phyloP scores from a whole-genome alignment of 2,329 filamentous ascomycete genomes.

The Ilyonectria destructans region DNA sequence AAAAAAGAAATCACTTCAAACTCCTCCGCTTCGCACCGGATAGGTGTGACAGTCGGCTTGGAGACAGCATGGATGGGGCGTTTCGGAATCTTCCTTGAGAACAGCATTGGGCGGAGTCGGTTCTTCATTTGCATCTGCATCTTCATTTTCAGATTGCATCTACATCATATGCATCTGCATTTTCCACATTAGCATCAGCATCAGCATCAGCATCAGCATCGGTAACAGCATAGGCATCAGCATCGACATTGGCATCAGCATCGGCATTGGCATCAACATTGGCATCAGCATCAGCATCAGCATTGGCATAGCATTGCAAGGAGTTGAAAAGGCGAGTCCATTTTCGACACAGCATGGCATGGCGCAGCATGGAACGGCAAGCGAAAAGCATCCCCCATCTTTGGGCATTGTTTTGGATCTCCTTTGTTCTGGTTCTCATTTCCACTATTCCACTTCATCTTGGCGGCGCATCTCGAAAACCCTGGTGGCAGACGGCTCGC shows the following conservation, averaged over 20 bases:
- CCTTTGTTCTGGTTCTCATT: slow-evolving; percentile 16
- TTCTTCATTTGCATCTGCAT: slow-evolving; percentile 23
- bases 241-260: slow-evolving; percentile 28
- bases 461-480: slow-evolving; percentile 31
- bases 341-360: slow-evolving; percentile 9
- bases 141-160: slow-evolving; percentile 10
- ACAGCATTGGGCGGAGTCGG: slow-evolving; percentile 40
- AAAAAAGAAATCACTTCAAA: neutral
- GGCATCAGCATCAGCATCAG: slow-evolving; percentile 27
- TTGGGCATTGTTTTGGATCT: slow-evolving; percentile 22
- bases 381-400: slow-evolving; percentile 21
- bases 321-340: slow-evolving; percentile 8
- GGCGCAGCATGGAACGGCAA: slow-evolving; percentile 29
- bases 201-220: slow-evolving; percentile 11
- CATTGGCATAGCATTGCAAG: slow-evolving; percentile 30
- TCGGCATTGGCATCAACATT: slow-evolving; percentile 18
- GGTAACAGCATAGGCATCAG: neutral
- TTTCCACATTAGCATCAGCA: neutral
- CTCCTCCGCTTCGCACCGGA: neutral
- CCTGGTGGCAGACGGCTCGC: slow-evolving; percentile 36
- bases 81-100: slow-evolving; percentile 35
- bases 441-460: slow-evolving; percentile 27
- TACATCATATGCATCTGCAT: slow-evolving; percentile 23
- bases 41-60: neutral
- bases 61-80: slow-evolving; percentile 41